Base-by-base conservation (phyloP, 495 filamentous ascomycete species). In the Lasiosphaeriaceae sp. region DNA sequence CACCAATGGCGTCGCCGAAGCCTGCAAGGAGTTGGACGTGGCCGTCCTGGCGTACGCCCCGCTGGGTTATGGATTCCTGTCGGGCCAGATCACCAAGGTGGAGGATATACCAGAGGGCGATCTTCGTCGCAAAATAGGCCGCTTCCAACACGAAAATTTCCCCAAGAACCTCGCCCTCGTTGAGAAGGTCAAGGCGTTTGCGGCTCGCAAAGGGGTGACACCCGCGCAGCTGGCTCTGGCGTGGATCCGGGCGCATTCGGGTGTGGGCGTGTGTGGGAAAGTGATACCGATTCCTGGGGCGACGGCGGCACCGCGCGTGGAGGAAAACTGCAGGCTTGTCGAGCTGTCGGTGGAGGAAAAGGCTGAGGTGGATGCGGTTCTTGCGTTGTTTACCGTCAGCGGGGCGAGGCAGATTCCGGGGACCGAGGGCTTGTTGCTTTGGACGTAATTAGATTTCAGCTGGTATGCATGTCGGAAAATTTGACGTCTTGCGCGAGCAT, bases 221-320 rank as follows among this genome's bases (percentile, higher is more conserved):
- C 74, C 83, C 0, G 79, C 80, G 11, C 88, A 94, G 68, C 68
- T 92, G 17, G 88, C 87, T 1, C 63, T 92, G 29, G 80, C 75
- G 9, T 92, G 89, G 88, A 68, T 87, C 4, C 67, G 24, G 0
- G 20, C 55, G 0, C n/a, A 39, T 11, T 50, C 47, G 1, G 51
- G 60, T 19, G 66, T 24, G 2, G 26, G 71, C 4, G 67, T 78
- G 55, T 81, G 77, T 52, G 70, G 68, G 9, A 77, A 74, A 1
- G 85, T 91, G 52, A 82, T 91, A 51, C 89, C 88, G 1, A 91
- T 93, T 55, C 88, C 88, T 1, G 88, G 89, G 8, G 81, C 83
- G 7, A 80, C 71, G 6, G 67, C 67, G 2, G 67, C 57, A 9
- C 55, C 34, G 6, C 59, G 75, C n/a, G 67, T 77, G 8, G 55